Evolutionary conservation across 305 asterid genomes (phyloP).

Genomic region (Fraxinus sp.): DNA sequence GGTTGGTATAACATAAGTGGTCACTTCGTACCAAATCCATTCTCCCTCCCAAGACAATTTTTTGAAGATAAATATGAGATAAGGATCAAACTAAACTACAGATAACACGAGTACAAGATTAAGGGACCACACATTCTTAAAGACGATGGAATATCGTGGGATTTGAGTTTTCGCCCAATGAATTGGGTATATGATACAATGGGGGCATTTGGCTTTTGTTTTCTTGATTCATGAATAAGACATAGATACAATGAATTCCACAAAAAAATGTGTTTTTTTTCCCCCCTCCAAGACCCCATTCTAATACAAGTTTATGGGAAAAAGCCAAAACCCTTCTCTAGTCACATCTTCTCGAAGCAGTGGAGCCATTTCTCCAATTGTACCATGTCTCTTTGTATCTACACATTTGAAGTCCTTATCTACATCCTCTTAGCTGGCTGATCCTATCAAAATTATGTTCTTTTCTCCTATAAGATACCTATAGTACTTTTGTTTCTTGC

Average conservation of each 20-base stretch:
- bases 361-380: slow-evolving; percentile 10
- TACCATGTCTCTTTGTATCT: neutral
- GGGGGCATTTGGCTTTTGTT: neutral
- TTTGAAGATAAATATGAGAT: slow-evolving; percentile 7
- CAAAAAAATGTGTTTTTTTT: neutral
- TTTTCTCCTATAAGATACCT: neutral
- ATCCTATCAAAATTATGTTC: neutral
- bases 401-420: neutral
- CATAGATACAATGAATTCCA: slow-evolving; percentile 26
- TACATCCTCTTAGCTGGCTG: neutral
- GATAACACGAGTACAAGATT: slow-evolving; percentile 21
- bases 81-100: neutral
- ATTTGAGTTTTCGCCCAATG: slow-evolving; percentile 3
- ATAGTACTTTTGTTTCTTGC: neutral
- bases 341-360: slow-evolving; percentile 1
- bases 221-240: neutral
- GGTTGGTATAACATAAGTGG: neutral
- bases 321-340: slow-evolving; percentile 9
- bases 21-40: neutral
- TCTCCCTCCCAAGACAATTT: neutral
- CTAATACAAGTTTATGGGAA: neutral
- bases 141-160: neutral
- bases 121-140: slow-evolving; percentile 34
- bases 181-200: slow-evolving; percentile 5
- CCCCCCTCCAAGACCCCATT: slow-evolving; percentile 16